Percentiles rank a stretch among this genome's conserved stretches.
Evolutionary conservation across 2,329 filamentous ascomycete species (phyloP).

Genomic region (Fusarium pseudograminearum): DNA sequence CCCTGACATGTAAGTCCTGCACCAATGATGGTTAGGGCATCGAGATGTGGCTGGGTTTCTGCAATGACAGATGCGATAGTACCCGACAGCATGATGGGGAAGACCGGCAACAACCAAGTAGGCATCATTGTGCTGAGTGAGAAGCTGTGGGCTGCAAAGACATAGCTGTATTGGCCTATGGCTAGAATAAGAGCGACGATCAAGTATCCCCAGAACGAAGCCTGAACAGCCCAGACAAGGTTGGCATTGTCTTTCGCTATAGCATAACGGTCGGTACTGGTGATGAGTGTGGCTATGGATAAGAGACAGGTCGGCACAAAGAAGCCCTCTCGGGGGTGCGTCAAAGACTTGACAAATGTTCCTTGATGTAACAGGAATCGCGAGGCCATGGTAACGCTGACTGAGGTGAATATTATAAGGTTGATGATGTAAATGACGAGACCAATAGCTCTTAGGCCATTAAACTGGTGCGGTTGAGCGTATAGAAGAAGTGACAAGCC

Average conservation of each 20-base stretch:
- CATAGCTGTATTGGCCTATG: conserved; percentile 73
- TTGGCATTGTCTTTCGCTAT: conserved; percentile 66
- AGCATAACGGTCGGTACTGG: conserved; percentile 73
- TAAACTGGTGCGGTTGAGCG: conserved; percentile 72
- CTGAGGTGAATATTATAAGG: conserved; percentile 69
- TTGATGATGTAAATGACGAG: conserved; percentile 76
- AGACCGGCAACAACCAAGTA: conserved; percentile 80
- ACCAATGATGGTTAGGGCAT: conserved; percentile 71
- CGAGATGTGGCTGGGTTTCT: conserved; percentile 66
- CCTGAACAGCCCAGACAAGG: conserved; percentile 69
- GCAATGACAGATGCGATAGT: conserved; percentile 76
- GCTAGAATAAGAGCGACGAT: conserved; percentile 69
- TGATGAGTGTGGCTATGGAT: conserved; percentile 74
- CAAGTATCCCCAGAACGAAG: conserved; percentile 78
- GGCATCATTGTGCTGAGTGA: conserved; percentile 76
- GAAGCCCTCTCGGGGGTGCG: conserved; percentile 74
- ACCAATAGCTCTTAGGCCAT: conserved; percentile 72
- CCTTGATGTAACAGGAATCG: conserved; percentile 72
- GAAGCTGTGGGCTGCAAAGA: conserved; percentile 71
- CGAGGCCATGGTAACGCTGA: conserved; percentile 64
- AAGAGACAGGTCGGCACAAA: conserved; percentile 80
- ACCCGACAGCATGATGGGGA: conserved; percentile 78
- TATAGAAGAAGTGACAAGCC: conserved; percentile 75
- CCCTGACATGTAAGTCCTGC: conserved; percentile 77
- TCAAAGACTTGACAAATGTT: conserved; percentile 66